Evolutionary conservation across 176 grass and related monocot species (phyloP).

Genomic region (Musa itinerans): DNA sequence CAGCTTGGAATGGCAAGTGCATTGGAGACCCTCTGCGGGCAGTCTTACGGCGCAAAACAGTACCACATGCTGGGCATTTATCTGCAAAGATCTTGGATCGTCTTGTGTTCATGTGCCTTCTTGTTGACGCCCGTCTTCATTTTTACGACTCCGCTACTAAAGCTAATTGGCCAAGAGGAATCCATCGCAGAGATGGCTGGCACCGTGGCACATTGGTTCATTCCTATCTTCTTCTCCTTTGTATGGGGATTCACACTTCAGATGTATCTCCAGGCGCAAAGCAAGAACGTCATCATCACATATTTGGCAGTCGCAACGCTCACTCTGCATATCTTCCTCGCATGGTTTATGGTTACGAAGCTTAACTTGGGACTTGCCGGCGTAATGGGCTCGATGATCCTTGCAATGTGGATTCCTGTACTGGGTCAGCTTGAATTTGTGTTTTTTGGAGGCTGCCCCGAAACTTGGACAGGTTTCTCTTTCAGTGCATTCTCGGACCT

Average conservation of each 20-base stretch:
- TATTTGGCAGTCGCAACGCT: conserved; percentile 54
- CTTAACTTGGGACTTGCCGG: conserved; percentile 37
- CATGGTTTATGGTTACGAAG: conserved; percentile 31
- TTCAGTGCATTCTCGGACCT: conserved; percentile 38
- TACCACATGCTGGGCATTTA: conserved; percentile 78
- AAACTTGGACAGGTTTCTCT: conserved; percentile 66
- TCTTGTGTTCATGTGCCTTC: conserved; percentile 28
- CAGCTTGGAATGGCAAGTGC: conserved; percentile 79
- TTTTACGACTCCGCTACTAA: conserved; percentile 48
- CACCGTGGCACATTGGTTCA: conserved; percentile 50
- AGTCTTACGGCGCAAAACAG: conserved; percentile 51
- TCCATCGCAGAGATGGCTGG: conserved; percentile 38
- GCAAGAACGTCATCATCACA: conserved; percentile 62
- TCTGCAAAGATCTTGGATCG: conserved; percentile 63
- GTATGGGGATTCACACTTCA: conserved; percentile 58
- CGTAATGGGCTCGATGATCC: conserved; percentile 48
- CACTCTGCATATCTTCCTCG: conserved; percentile 45
- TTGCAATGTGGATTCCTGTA: conserved; percentile 54
- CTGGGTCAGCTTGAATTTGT: conserved; percentile 48
- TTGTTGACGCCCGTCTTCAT: conserved; percentile 40
- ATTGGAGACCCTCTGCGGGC: conserved; percentile 64
- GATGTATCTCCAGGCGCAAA: conserved; percentile 82
- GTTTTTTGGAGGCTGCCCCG: conserved; percentile 57
- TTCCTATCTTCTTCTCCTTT: conserved; percentile 51
- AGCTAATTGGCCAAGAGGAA: conserved; percentile 45